Conservation (phyloP, 1,284 basidiomycete species). For the Chondrostereum purpureum region DNA sequence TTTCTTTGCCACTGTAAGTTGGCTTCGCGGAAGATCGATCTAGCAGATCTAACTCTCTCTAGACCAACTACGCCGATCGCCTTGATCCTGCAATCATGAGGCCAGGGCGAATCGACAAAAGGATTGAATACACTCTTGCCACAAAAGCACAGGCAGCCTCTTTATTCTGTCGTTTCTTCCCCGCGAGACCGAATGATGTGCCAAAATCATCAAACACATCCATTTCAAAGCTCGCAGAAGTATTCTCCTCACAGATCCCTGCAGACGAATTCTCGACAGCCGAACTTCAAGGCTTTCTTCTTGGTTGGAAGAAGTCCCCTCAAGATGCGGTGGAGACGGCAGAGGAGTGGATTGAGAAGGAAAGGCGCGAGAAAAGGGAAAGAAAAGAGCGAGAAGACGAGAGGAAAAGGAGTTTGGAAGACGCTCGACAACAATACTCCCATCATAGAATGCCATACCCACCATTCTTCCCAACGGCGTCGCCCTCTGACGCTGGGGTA, state of each 20-base stretch:
- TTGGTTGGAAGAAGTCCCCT: conserved; percentile 34
- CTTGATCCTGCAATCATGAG: conserved; percentile 45
- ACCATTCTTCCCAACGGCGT: no score
- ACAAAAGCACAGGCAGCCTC: conserved; percentile 38
- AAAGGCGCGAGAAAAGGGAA: background rate
- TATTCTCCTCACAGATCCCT: conserved; percentile 39
- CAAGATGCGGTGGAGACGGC: background rate
- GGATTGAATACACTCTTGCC: conserved; percentile 42
- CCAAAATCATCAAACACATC: background rate
- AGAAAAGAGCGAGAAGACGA: background rate
- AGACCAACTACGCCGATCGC: conserved; percentile 50
- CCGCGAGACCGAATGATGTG: background rate
- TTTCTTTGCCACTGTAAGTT: conserved; percentile 40
- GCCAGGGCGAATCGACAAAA: conserved; percentile 47
- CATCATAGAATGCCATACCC: no score
- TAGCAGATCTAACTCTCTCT: background rate
- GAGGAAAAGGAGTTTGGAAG: background rate
- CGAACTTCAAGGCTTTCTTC: conserved; percentile 52
- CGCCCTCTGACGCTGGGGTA: no score
- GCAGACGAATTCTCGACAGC: conserved; percentile 47
- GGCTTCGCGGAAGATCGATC: background rate
- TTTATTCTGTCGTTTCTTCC: conserved; percentile 45
- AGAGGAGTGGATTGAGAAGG: background rate
- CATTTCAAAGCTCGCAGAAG: conserved; percentile 19
- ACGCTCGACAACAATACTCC: no score